Base-by-base conservation (phyloP, 345 rosid genomes). In the Turritis glabra region DNA sequence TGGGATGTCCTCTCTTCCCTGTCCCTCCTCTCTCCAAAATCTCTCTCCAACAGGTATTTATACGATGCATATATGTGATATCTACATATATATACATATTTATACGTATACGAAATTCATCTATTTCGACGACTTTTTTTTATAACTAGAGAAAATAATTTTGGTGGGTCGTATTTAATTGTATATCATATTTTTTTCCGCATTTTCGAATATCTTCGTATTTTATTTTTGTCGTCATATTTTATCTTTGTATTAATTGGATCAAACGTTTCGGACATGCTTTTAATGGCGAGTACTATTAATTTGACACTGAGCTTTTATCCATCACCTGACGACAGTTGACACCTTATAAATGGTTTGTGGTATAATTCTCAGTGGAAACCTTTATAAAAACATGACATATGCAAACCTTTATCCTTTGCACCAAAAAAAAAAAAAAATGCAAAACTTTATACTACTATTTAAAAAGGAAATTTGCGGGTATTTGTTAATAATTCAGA, bases 1-100 rank as follows among this genome's bases (percentile, higher is more conserved):
- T 91, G 32, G 97, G 87, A 46, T 91, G 97, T 77, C 97, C 97
- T 71, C 97, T 91, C 70, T 91, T 91, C 73, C 97, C 97, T 14
- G 84, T 89, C 57, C 77, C 91, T 46, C 59, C 82, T 59, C 82
- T 69, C 58, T 81, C 85, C 43, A 78, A 86, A 50, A 73, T 69
- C 41, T 65, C 87, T 77, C 67, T 80, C 29, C 81, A 83, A 40
- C 78, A 89, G 89, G 96, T 86, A 55, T 29, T 48, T 50, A 56
- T 56, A 44, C 54, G 53, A n/a, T n/a, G n/a, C n/a, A n/a, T n/a
- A n/a, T n/a, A n/a, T n/a, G n/a, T n/a, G n/a, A n/a, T n/a, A n/a
- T n/a, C n/a, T n/a, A n/a, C n/a, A 21, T 46, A 9, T 11, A 48
- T 21, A 5, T n/a, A 9, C 32, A 46, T 30, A 9, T 37, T 43